Evolutionary conservation across 805 yeast species (phyloP).

Genomic region (Candida tammaniensis): DNA sequence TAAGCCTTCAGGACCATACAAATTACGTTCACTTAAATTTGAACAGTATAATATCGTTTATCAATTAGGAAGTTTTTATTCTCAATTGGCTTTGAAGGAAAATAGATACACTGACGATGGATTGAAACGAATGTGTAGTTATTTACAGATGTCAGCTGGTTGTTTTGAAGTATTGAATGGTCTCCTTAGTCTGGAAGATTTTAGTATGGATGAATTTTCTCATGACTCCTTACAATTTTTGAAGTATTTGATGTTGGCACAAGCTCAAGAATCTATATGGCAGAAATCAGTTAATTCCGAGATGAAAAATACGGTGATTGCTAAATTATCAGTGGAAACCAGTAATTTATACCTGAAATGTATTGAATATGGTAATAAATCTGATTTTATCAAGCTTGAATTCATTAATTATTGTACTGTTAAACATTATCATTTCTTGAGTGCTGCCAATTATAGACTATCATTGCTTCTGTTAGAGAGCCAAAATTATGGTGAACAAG

Average conservation of each 20-base stretch:
- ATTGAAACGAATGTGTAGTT: conserved; percentile 57
- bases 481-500: conserved; percentile 68
- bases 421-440: conserved; percentile 63
- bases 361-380: conserved; percentile 32
- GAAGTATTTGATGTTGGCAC: conserved; percentile 61
- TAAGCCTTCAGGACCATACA: conserved; percentile 47
- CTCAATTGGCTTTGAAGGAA: conserved; percentile 51
- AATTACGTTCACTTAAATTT: conserved; percentile 46
- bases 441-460: conserved; percentile 67
- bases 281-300: conserved; percentile 53
- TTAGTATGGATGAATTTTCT: conserved; percentile 33
- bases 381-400: conserved; percentile 50
- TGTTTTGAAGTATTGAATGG: conserved; percentile 37
- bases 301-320: conserved; percentile 57
- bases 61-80: conserved; percentile 65
- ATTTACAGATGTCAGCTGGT: conserved; percentile 74
- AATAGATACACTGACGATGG: conserved; percentile 50
- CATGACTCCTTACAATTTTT: conserved; percentile 50
- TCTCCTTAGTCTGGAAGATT: conserved; percentile 1
- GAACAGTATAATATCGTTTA: conserved; percentile 65
- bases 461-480: conserved; percentile 48
- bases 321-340: conserved; percentile 65
- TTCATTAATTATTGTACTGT: conserved; percentile 63
- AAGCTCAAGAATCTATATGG: conserved; percentile 89
- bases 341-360: conserved; percentile 54